Conservation (phyloP, 805 yeast genomes). For the Teunomyces atbi region DNA sequence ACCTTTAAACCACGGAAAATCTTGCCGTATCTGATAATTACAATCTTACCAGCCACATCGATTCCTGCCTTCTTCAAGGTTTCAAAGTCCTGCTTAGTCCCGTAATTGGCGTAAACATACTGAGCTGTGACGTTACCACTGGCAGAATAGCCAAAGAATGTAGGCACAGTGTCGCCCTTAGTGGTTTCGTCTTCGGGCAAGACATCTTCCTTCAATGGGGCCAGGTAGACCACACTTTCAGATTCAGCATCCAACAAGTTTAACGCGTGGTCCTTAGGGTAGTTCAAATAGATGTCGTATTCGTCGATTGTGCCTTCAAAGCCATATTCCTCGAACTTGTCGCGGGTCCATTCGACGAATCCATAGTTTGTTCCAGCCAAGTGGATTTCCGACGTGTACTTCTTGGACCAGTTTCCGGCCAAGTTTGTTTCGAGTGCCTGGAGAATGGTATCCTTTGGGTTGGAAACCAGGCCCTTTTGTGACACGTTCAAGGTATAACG, state of each 20-base stretch:
- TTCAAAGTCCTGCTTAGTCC: conserved; percentile 53
- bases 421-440: conserved; percentile 19
- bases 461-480: background rate
- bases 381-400: conserved; percentile 42
- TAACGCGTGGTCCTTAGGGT: conserved; percentile 48
- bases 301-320: conserved; percentile 44
- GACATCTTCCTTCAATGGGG: conserved; percentile 51
- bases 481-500: too few relatives aligned
- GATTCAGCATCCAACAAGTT: conserved; percentile 26
- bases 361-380: conserved; percentile 46
- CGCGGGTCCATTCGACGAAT: conserved; percentile 49
- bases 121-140: conserved; percentile 57
- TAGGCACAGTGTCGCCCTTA: conserved; percentile 41
- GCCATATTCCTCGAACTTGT: conserved; percentile 51
- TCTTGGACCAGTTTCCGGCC: conserved; percentile 43
- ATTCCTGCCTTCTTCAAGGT: conserved; percentile 38
- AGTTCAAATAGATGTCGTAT: conserved; percentile 56
- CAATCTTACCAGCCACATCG: conserved; percentile 54
- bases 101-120: conserved; percentile 63
- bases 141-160: conserved; percentile 64
- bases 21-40: conserved; percentile 52
- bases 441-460: background rate
- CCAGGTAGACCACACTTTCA: conserved; percentile 41
- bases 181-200: conserved; percentile 41
- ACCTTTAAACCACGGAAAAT: conserved; percentile 57